These are phyloP conservation scores for Paramyrothecium sp. DNA, from an alignment of 2,329 filamentous ascomycete species.

Conservation along the genomic window DNA sequence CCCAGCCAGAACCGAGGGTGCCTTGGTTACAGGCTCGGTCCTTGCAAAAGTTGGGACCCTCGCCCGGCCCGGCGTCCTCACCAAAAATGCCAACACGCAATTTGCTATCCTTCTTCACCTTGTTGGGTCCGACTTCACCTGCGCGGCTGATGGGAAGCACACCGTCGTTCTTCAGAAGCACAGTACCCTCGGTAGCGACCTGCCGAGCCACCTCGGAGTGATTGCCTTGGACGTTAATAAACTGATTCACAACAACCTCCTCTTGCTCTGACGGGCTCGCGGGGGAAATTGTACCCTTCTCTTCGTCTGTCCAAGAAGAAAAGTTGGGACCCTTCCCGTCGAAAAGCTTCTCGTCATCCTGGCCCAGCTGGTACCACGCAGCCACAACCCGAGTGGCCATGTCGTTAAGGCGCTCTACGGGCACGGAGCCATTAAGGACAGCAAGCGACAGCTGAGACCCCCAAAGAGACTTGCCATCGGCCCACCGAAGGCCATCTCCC, in stretches of 20 bases:
- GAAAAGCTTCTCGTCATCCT: slow-evolving; percentile 66
- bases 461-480: slow-evolving; percentile 67
- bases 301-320: slow-evolving; percentile 67
- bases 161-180: slow-evolving; percentile 60
- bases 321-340: slow-evolving; percentile 78
- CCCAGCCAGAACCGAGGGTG: slow-evolving; percentile 72
- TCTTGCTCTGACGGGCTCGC: slow-evolving; percentile 45
- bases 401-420: slow-evolving; percentile 77
- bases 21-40: slow-evolving; percentile 69
- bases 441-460: slow-evolving; percentile 79
- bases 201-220: slow-evolving; percentile 49
- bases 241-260: slow-evolving; percentile 60
- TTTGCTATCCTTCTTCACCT: slow-evolving; percentile 32
- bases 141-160: slow-evolving; percentile 45
- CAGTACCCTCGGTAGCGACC: slow-evolving; percentile 56
- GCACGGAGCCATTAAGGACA: slow-evolving; percentile 79
- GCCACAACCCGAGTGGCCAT: slow-evolving; percentile 87
- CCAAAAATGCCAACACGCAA: slow-evolving; percentile 49
- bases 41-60: slow-evolving; percentile 64
- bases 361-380: slow-evolving; percentile 84
- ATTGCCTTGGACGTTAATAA: slow-evolving; percentile 58
- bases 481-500: slow-evolving; percentile 66
- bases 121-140: slow-evolving; percentile 18
- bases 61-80: slow-evolving; percentile 46
- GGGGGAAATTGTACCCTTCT: slow-evolving; percentile 49